These are phyloP conservation scores for Cutaneotrichosporon cavernicola DNA, from an alignment of 1,284 basidiomycete species.

Conservation along the genomic window DNA sequence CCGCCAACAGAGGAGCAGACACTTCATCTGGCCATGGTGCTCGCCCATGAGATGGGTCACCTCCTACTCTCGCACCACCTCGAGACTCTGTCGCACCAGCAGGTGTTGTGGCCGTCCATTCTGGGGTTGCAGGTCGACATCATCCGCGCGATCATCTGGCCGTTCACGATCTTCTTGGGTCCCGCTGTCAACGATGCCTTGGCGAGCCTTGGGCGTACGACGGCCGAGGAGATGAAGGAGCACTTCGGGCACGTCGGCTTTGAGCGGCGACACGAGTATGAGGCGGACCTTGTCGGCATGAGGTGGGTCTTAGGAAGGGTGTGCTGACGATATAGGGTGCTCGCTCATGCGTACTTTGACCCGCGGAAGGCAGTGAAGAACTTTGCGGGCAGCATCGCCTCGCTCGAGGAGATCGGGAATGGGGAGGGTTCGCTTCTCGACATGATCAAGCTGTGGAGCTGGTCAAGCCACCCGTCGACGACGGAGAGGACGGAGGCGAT, in stretches of 20 bases:
- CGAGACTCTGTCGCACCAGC: conserved; percentile 77
- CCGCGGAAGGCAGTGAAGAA: conserved; percentile 57
- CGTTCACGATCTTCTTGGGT: conserved; percentile 81
- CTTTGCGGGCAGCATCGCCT: conserved; percentile 39
- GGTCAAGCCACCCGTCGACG: conserved; percentile 62
- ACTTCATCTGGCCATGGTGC: conserved; percentile 74
- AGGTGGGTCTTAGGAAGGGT: conserved; percentile 56
- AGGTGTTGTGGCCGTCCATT: conserved; percentile 75
- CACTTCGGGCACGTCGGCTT: conserved; percentile 60
- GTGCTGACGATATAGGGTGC: conserved; percentile 57
- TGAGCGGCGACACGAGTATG: conserved; percentile 73
- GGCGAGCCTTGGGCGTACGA: conserved; percentile 70
- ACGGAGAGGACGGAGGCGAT: conserved; percentile 62
- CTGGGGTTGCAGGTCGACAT: conserved; percentile 73
- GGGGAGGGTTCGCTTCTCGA: conserved; percentile 15
- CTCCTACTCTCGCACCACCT: conserved; percentile 82
- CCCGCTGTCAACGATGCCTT: conserved; percentile 89
- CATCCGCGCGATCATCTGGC: conserved; percentile 72
- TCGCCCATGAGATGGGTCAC: conserved; percentile 85
- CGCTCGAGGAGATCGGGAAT: conserved; percentile 40
- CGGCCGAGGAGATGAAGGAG: conserved; percentile 69
- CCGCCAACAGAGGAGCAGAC: conserved; percentile 76
- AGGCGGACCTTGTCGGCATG: conserved; percentile 83
- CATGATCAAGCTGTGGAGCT: conserved; percentile 48
- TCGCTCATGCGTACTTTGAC: conserved; percentile 82